Percentiles rank a stretch among this genome's conserved stretches.
These are phyloP conservation scores for Schizothecium vesticola DNA, from an alignment of 495 filamentous ascomycete genomes.

Conservation along the genomic window DNA sequence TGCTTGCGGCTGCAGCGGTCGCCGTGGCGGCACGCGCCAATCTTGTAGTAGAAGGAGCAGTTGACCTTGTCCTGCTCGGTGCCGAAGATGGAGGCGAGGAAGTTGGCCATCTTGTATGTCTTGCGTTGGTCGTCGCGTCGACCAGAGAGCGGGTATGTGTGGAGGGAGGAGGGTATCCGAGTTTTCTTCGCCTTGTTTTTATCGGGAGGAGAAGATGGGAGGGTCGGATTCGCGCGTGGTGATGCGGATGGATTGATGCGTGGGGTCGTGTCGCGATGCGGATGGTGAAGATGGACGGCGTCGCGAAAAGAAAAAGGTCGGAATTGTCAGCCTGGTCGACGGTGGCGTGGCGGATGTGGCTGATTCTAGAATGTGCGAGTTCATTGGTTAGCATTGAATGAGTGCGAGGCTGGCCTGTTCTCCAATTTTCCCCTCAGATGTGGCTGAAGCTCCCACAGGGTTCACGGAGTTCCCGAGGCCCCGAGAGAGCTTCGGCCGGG, in stretches of 20 bases:
- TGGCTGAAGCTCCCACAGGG: conserved; percentile 20
- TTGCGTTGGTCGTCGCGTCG: not conserved
- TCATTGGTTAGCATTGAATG: not conserved
- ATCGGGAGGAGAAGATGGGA: not conserved
- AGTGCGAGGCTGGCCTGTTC: conserved; percentile 10
- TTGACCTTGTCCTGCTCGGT: conserved; percentile 94
- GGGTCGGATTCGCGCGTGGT: not conserved
- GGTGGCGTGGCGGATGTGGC: conserved; percentile 8
- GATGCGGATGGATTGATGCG: not conserved
- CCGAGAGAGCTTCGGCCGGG: not conserved
- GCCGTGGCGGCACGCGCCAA: conserved; percentile 96
- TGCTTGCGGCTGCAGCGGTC: conserved; percentile 97
- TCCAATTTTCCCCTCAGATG: not conserved
- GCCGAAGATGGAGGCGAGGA: conserved; percentile 98
- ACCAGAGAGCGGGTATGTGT: not conserved
- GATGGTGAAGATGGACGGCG: not conserved
- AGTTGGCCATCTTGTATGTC: conserved; percentile 68
- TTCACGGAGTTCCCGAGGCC: not conserved
- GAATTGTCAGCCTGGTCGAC: conserved; percentile 4
- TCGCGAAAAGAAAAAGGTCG: conserved; percentile 2
- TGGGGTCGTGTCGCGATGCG: not conserved
- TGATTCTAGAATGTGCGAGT: not conserved
- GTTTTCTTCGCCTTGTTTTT: not conserved
- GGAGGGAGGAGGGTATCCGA: not conserved
- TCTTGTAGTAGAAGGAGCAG: conserved; percentile 51